Evolutionary conservation across 495 filamentous ascomycete genomes (phyloP).

Genomic region (Neurospora sp.): DNA sequence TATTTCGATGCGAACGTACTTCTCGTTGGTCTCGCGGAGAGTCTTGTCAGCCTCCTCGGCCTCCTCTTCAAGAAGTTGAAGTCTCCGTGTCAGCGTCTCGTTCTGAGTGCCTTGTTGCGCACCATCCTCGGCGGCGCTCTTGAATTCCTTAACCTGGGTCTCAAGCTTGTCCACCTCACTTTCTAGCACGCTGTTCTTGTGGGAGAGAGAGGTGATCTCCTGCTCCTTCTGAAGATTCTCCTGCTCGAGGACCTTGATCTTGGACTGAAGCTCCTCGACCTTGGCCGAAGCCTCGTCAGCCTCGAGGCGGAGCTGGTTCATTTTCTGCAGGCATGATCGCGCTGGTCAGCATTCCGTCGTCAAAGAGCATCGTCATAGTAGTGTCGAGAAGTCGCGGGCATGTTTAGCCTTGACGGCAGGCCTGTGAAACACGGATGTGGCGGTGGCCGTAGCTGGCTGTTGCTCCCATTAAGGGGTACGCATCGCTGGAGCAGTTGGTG

Average conservation of each 20-base stretch:
- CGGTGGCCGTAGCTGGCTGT: neutral
- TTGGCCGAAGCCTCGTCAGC: slow-evolving; percentile 69
- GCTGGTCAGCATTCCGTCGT: slow-evolving; percentile 13
- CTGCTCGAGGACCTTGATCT: slow-evolving; percentile 84
- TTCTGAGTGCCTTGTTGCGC: slow-evolving; percentile 70
- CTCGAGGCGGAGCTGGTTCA: slow-evolving; percentile 86
- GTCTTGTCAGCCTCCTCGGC: slow-evolving; percentile 91
- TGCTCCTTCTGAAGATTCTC: slow-evolving; percentile 95
- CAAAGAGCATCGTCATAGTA: neutral
- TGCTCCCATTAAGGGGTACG: slow-evolving; percentile 4
- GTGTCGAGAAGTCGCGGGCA: neutral
- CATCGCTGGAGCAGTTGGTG: slow-evolving; percentile 24
- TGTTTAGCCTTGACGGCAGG: neutral
- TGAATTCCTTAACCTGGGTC: slow-evolving; percentile 60
- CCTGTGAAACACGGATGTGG: slow-evolving; percentile 1
- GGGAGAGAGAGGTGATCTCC: slow-evolving; percentile 87
- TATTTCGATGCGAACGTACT: slow-evolving; percentile 49
- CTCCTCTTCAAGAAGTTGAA: slow-evolving; percentile 96
- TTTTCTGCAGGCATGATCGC: slow-evolving; percentile 51
- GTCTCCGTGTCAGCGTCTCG: slow-evolving; percentile 78
- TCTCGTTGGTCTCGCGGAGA: slow-evolving; percentile 92
- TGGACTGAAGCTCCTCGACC: slow-evolving; percentile 75
- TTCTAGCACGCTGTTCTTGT: slow-evolving; percentile 87
- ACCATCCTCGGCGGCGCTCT: slow-evolving; percentile 65
- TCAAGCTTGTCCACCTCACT: slow-evolving; percentile 85